Percentiles rank a stretch among this genome's conserved stretches.
Conservation (phyloP, 2,329 filamentous ascomycete species). For the Juglanconis juglandina region DNA sequence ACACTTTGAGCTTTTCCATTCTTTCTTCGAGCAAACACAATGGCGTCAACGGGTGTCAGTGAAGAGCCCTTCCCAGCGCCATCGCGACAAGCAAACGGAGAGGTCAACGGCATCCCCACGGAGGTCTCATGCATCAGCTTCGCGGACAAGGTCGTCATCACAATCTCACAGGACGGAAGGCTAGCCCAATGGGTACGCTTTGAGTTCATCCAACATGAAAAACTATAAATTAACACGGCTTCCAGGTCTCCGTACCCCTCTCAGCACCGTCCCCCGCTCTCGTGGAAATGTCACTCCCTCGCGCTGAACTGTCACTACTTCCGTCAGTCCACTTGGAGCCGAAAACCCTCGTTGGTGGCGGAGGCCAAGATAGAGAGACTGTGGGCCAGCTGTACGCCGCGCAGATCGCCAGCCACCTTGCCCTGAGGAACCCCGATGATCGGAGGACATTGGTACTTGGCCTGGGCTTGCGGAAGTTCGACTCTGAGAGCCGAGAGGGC, state of each 20-base stretch:
- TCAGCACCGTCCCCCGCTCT: conserved; percentile 62
- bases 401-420: conserved; percentile 79
- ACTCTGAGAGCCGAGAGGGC: conserved; percentile 46
- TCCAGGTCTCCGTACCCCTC: conserved; percentile 74
- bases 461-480: conserved; percentile 52
- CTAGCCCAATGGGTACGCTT: conserved; percentile 82
- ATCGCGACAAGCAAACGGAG: conserved; percentile 56
- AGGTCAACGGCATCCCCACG: conserved; percentile 67
- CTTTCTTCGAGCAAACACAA: neutral
- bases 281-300: conserved; percentile 57
- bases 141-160: conserved; percentile 86
- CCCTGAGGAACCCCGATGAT: conserved; percentile 65
- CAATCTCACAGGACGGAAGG: conserved; percentile 78
- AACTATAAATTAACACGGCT: conserved; percentile 14
- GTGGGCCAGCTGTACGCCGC: conserved; percentile 85
- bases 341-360: conserved; percentile 80
- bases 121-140: conserved; percentile 72
- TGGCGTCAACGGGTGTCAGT: conserved; percentile 27
- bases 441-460: conserved; percentile 60
- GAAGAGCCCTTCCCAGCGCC: conserved; percentile 65
- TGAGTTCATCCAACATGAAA: conserved; percentile 20
- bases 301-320: conserved; percentile 49
- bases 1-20: neutral
- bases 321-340: conserved; percentile 81
- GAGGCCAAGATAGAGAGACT: conserved; percentile 73